A percentile compares a stretch with the other conserved stretches of the same genome.
Conservation (phyloP, 2,329 filamentous ascomycete genomes). For the Leptographium radiaticola region DNA sequence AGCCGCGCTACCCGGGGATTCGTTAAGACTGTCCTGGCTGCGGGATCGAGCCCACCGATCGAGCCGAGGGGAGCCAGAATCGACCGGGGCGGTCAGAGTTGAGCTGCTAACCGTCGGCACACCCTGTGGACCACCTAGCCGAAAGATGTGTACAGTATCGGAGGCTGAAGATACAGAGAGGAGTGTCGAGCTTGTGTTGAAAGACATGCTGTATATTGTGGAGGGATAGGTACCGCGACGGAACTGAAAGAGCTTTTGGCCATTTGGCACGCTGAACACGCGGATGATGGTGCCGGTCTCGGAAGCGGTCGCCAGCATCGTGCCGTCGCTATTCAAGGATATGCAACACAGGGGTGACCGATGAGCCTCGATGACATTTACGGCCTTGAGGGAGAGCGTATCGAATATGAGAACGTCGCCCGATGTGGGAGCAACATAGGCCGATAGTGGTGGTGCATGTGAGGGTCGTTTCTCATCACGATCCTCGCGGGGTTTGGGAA, state of each 20-base stretch:
- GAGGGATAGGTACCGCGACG: conserved; percentile 89
- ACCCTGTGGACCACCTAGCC: conserved; percentile 43
- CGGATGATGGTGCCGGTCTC: conserved; percentile 97
- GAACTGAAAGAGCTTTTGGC: conserved; percentile 92
- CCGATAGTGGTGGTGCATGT: conserved; percentile 71
- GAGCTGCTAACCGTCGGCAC: conserved; percentile 14
- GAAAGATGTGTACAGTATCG: conserved; percentile 94
- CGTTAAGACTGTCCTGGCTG: conserved; percentile 41
- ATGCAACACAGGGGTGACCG: conserved; percentile 83
- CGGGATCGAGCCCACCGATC: conserved; percentile 41
- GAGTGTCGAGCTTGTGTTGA: conserved; percentile 86
- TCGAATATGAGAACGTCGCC: conserved; percentile 93
- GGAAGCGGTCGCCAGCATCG: conserved; percentile 81
- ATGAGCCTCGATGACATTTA: conserved; percentile 93
- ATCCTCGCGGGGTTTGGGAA: conserved; percentile 60
- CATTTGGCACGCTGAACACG: conserved; percentile 83
- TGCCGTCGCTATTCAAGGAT: conserved; percentile 84
- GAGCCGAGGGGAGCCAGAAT: conserved; percentile 26
- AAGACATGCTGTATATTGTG: conserved; percentile 96
- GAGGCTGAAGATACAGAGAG: conserved; percentile 93
- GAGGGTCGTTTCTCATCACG: conserved; percentile 48
- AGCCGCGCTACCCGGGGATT: conserved; percentile 32
- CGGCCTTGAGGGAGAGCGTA: conserved; percentile 73
- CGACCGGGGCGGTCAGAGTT: not conserved
- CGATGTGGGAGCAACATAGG: conserved; percentile 70